Evolutionary conservation across 129 eudicot species (phyloP).

Genomic region (Smallanthus sonchifolius): DNA sequence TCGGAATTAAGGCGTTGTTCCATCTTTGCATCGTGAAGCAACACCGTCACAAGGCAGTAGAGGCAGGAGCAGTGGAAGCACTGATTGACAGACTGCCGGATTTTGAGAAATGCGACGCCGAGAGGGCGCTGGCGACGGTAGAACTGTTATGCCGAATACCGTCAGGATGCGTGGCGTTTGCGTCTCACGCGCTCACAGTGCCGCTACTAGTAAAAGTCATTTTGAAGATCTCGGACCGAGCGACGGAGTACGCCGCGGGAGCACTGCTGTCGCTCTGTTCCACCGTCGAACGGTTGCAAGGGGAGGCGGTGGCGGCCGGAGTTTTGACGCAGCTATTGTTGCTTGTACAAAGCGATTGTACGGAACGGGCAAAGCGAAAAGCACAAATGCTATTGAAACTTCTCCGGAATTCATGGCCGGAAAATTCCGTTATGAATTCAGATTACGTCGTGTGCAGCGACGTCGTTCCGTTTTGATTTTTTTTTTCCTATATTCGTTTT

Average conservation of each 20-base stretch:
- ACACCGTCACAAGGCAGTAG: slow-evolving; percentile 81
- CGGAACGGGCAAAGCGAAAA: slow-evolving; percentile 80
- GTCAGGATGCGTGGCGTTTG: slow-evolving; percentile 72
- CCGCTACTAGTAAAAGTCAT: slow-evolving; percentile 70
- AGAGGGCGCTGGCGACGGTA: slow-evolving; percentile 86
- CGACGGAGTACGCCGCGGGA: slow-evolving; percentile 98
- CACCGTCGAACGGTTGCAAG: slow-evolving; percentile 54
- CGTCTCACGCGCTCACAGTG: slow-evolving; percentile 78
- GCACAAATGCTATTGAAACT: slow-evolving; percentile 88
- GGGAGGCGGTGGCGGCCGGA: slow-evolving; percentile 90
- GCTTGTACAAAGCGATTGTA: slow-evolving; percentile 90
- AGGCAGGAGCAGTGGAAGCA: slow-evolving; percentile 83
- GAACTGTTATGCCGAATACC: slow-evolving; percentile 77
- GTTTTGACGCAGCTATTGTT: slow-evolving; percentile 78
- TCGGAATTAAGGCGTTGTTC: slow-evolving; percentile 78
- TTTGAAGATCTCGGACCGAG: slow-evolving; percentile 73
- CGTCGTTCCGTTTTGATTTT: slow-evolving; percentile 63
- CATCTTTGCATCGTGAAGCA: slow-evolving; percentile 70
- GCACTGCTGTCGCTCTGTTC: slow-evolving; percentile 75
- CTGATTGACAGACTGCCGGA: slow-evolving; percentile 64
- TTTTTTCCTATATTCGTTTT: not conserved
- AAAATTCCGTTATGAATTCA: slow-evolving; percentile 53
- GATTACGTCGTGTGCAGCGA: slow-evolving; percentile 76
- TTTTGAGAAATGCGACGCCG: slow-evolving; percentile 85
- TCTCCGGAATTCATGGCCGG: slow-evolving; percentile 87